These are phyloP conservation scores for Lasiosphaeria ovina DNA, from an alignment of 495 filamentous ascomycete species.

Conservation along the genomic window DNA sequence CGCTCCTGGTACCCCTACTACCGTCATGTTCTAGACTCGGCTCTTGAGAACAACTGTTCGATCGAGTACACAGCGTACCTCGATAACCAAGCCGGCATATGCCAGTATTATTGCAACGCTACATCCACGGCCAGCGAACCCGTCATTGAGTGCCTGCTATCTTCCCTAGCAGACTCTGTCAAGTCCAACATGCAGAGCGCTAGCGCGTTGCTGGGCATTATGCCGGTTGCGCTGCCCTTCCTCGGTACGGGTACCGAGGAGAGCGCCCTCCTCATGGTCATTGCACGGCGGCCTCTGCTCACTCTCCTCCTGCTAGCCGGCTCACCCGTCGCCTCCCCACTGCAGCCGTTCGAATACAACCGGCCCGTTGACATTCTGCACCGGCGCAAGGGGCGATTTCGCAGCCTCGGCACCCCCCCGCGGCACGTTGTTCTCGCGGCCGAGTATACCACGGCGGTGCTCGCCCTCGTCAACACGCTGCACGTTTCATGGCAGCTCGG, in stretches of 20 bases:
- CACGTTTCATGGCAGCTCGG: slow-evolving; percentile 16
- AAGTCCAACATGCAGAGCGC: slow-evolving; percentile 28
- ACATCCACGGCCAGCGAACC: slow-evolving; percentile 5
- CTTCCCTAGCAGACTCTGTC: slow-evolving; percentile 25
- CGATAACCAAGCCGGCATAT: neutral
- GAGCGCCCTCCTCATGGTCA: slow-evolving; percentile 18
- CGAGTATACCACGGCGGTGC: slow-evolving; percentile 25
- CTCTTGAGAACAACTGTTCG: neutral
- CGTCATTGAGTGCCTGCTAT: slow-evolving; percentile 30
- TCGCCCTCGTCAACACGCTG: neutral
- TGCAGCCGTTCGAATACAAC: slow-evolving; percentile 24
- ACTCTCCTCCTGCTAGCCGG: slow-evolving; percentile 21
- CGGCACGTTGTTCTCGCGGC: slow-evolving; percentile 8
- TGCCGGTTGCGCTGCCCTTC: slow-evolving; percentile 25
- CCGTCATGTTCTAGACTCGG: neutral
- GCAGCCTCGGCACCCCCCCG: slow-evolving; percentile 12
- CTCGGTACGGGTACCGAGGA: slow-evolving; percentile 25
- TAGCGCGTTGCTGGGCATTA: slow-evolving; percentile 30
- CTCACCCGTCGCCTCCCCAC: slow-evolving; percentile 20
- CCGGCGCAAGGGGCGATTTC: slow-evolving; percentile 6
- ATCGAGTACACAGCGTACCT: neutral
- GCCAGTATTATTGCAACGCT: neutral
- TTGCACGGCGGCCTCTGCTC: slow-evolving; percentile 22
- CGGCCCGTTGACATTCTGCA: slow-evolving; percentile 18
- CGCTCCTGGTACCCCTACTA: neutral